phyloP scores from a whole-genome alignment of 2,329 filamentous ascomycete genomes.

The Aschersonia sp. region DNA sequence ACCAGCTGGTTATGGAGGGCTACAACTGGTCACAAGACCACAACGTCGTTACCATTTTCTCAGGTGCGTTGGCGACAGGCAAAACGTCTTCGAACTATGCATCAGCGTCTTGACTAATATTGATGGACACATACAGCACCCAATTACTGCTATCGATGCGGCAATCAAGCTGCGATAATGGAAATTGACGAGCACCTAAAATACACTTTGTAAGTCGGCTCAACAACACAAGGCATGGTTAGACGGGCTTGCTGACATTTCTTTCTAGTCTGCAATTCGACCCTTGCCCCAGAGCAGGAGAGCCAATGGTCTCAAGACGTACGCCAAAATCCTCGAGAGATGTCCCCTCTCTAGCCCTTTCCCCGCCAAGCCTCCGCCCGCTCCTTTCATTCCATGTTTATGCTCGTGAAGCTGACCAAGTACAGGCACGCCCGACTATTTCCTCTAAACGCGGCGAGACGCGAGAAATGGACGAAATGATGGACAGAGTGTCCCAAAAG shows the following conservation, averaged over 20 bases:
- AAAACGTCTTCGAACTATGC: not conserved
- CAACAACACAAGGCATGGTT: not conserved
- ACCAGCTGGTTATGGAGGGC: constrained; percentile 98
- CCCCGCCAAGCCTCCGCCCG: not conserved
- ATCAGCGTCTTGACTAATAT: not conserved
- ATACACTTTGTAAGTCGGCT: constrained; percentile 82
- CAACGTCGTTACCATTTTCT: constrained; percentile 98
- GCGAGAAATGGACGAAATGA: not conserved
- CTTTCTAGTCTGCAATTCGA: constrained; percentile 84
- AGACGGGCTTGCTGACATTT: constrained; percentile 10
- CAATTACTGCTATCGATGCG: constrained; percentile 97
- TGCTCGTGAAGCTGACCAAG: constrained; percentile 8
- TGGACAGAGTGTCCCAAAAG: not conserved
- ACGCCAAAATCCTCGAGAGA: constrained; percentile 17
- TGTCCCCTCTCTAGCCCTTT: not conserved
- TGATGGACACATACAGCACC: constrained; percentile 36
- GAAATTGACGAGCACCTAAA: constrained; percentile 99
- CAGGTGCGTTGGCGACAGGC: constrained; percentile 40
- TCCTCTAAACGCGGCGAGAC: constrained; percentile 53
- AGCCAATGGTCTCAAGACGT: constrained; percentile 96
- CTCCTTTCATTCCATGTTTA: not conserved
- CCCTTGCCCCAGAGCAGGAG: constrained; percentile 89
- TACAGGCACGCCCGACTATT: constrained; percentile 83
- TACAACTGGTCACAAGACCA: constrained; percentile 99
- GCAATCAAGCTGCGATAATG: constrained; percentile 99